phyloP scores from a whole-genome alignment of 2,329 filamentous ascomycete species.

The Microascus cirrosus region DNA sequence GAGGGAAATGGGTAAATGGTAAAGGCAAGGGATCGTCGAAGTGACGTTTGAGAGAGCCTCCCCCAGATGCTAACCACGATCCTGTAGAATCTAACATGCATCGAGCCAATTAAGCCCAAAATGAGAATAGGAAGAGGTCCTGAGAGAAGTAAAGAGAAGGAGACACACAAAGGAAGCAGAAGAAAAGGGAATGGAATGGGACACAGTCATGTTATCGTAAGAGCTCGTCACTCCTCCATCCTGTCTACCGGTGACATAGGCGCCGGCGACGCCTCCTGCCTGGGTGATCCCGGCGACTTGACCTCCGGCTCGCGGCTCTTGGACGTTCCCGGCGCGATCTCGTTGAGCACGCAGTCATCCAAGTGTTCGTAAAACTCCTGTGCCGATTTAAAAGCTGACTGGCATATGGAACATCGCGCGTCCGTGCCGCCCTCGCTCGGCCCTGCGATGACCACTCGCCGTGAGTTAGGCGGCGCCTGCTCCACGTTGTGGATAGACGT shows the following conservation, averaged over 20 bases:
- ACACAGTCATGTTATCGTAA: neutral
- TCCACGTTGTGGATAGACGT: conserved; percentile 90
- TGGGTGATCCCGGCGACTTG: conserved; percentile 1
- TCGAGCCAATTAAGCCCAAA: neutral
- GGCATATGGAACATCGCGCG: conserved; percentile 86
- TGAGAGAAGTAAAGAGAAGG: neutral
- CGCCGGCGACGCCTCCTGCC: neutral
- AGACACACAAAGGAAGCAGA: neutral
- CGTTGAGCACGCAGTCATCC: conserved; percentile 53
- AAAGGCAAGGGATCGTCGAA: neutral
- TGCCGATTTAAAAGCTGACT: conserved; percentile 65
- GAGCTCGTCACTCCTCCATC: conserved; percentile 2
- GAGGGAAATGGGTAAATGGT: neutral
- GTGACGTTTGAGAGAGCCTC: neutral
- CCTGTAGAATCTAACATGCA: neutral
- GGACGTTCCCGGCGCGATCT: conserved; percentile 34
- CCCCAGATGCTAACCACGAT: neutral
- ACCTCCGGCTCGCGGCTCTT: conserved; percentile 3
- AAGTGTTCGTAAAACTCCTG: conserved; percentile 98
- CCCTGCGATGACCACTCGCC: conserved; percentile 48
- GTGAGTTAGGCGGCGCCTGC: conserved; percentile 82
- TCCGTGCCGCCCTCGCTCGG: conserved; percentile 31
- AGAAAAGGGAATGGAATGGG: conserved; percentile 1
- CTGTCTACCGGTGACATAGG: neutral
- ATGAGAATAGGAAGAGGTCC: conserved; percentile 1